Base-by-base conservation (phyloP, 106 monocot species). In the Hemerocallis citrina region DNA sequence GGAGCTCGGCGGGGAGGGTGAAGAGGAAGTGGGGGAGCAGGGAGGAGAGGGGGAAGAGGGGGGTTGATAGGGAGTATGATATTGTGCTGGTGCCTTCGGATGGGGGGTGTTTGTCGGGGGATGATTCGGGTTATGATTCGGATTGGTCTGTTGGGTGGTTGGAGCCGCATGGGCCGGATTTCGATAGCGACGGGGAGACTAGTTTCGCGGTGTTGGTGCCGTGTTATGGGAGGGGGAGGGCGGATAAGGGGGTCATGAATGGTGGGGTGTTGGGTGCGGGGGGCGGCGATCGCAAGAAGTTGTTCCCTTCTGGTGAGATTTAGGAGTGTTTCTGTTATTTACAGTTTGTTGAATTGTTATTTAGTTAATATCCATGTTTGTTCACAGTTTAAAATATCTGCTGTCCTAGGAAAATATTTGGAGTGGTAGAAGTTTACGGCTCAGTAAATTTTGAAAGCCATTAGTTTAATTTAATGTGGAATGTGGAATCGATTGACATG, bases 141-240 rank as follows among this genome's bases (percentile, higher is more conserved):
- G 91, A 91, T 67, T 91, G 86, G 86, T 86, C 91, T 1, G 83
- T 91, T 21, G 91, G 91, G n/a, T 91, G 91, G 91, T 42, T 75
- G 70, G 91, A 91, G 35, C 86, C 82, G 1, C 90, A 86, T 14
- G 70, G 73, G 5, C 30, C 82, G n/a, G 86, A 82, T n/a, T 82
- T 86, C 66, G 71, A 65, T 33, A 42, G 57, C 17, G 69, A 82
- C 12, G 29, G 44, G 0, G 91, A 91, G 58, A 57, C 24, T 43
- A 83, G 79, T 65, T 91, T 91, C 50, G 86, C 91, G 7, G 91
- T 91, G 5, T 76, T 91, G 12, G 91, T 91, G 30, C 86, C 79
- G 3, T 91, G 91, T 65, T 91, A 91, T 41, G 74, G 73, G 21
- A 70, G 71, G 2, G 76, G 80, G 13, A 64, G 65, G 41, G 34